Conservation (phyloP, 2,329 filamentous ascomycete genomes). For the Exophiala sideris region DNA sequence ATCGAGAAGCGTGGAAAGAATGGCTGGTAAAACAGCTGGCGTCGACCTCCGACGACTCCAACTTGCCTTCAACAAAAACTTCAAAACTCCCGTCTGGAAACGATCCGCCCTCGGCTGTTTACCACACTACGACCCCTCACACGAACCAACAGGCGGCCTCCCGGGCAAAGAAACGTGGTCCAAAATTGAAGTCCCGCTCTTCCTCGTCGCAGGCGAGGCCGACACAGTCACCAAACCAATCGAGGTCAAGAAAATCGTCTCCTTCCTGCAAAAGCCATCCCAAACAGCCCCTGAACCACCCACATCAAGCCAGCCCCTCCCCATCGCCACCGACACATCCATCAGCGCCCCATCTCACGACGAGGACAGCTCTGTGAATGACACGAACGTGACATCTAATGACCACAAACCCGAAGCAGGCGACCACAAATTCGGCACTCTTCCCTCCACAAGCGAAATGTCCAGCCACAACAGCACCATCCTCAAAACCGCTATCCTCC, state of each 20-base stretch:
- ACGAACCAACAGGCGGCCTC: constrained; percentile 59
- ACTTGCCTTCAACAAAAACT: constrained; percentile 67
- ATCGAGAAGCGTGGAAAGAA: constrained; percentile 74
- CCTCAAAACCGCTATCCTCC: constrained; percentile 69
- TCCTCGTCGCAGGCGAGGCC: constrained; percentile 71
- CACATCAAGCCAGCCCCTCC: constrained; percentile 23
- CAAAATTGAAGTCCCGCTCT: constrained; percentile 68
- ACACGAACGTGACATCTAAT: neutral
- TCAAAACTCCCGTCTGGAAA: constrained; percentile 75
- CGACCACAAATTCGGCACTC: constrained; percentile 27
- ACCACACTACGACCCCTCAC: constrained; percentile 56
- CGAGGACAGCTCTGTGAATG: neutral
- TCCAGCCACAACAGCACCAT: constrained; percentile 35
- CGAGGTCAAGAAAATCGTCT: constrained; percentile 67
- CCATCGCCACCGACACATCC: constrained; percentile 33
- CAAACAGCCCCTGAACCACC: neutral
- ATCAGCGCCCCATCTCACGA: neutral
- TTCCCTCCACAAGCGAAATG: constrained; percentile 39
- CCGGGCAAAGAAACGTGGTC: constrained; percentile 70
- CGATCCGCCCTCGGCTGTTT: constrained; percentile 73
- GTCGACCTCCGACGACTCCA: constrained; percentile 42
- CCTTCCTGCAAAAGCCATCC: constrained; percentile 15
- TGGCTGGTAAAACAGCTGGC: constrained; percentile 51
- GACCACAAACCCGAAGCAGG: constrained; percentile 45
- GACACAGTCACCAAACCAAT: constrained; percentile 72